Base-by-base conservation (phyloP, 1,284 basidiomycete species). In the Malassezia sympodialis region DNA sequence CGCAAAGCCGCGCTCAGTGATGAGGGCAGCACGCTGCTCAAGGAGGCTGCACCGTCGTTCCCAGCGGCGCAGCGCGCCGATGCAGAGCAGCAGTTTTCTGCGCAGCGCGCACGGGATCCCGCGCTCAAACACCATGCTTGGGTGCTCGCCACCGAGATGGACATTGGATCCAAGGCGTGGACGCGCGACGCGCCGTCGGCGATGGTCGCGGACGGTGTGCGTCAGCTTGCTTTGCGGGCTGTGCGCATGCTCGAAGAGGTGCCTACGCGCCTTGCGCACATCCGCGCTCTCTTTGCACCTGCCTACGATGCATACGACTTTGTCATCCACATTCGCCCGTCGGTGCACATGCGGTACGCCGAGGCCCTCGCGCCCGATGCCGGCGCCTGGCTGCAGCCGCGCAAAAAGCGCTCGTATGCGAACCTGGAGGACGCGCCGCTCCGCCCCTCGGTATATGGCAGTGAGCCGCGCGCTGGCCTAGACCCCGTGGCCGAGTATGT, bases 231-330 rank as follows among this genome's bases (percentile, higher is more conserved):
- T 44, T 59, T 27, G 48, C 68, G 43, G 54, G 68, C 64, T 1
- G 52, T 62, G 17, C 15, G 14, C 10, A 48, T 65, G 8, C 51
- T 69, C 2, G 61, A 63, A 60, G 56, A 30, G 7, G 30, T 37
- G 30, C n/a, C 31, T 14, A 30, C 23, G 37, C 30, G 43, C 14
- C 28, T n/a, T 8, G 51, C 52, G 1, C 34, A 57, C 3, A 40
- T 61, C 15, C 64, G 90, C 85, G 78, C 81, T 17, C 79, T 96
- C 45, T 94, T 96, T 77, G 78, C 81, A 8, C 89, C 94, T 62
- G 86, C 90, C 0, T 81, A 82, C 0, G 78, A 82, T 8, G 85
- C 90, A 68, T 98, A 94, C 73, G 87, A 96, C 67, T 82, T 94
- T 63, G 65, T 94, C 21, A 79, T 98, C 31, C 81, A 86, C 54